A percentile compares a stretch with the other conserved stretches of the same genome.
These are phyloP conservation scores for Pulveroboletus sp. DNA, from an alignment of 768 basidiomycete species.

Conservation along the genomic window DNA sequence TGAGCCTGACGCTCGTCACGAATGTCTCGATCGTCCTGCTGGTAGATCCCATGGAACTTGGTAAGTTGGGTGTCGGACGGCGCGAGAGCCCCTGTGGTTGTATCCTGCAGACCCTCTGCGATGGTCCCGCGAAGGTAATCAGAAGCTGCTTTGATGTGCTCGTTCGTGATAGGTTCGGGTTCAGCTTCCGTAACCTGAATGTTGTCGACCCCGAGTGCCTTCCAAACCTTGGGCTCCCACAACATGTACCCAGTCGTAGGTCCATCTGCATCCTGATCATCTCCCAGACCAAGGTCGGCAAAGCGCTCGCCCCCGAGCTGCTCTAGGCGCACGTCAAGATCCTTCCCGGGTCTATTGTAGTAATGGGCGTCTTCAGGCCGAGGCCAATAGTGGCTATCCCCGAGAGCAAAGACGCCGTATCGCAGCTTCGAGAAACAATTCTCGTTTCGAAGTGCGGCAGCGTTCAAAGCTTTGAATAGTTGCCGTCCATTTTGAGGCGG, in stretches of 20 bases:
- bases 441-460: constrained; percentile 48
- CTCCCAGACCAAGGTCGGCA: constrained; percentile 76
- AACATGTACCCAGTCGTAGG: constrained; percentile 91
- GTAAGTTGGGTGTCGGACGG: constrained; percentile 90
- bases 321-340: constrained; percentile 77
- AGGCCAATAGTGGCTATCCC: constrained; percentile 99
- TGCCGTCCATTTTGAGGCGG: constrained; percentile 94
- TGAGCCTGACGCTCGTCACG: constrained; percentile 91
- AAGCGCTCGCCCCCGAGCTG: constrained; percentile 77
- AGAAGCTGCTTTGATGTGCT: constrained; percentile 97
- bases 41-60: constrained; percentile 96
- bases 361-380: constrained; percentile 94
- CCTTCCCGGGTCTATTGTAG: constrained; percentile 95
- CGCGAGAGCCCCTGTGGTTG: constrained; percentile 84
- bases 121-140: constrained; percentile 94
- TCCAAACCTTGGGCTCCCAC: constrained; percentile 96
- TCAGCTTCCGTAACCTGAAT: constrained; percentile 89
- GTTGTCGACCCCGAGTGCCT: constrained; percentile 85
- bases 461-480: constrained; percentile 82
- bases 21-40: constrained; percentile 98
- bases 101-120: constrained; percentile 82
- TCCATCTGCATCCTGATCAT: constrained; percentile 97
- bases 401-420: constrained; percentile 89
- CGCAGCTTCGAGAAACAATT: constrained; percentile 59
- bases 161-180: constrained; percentile 96